Evolutionary conservation across 306 rosid species (phyloP).

Genomic region (Quercus parvula): DNA sequence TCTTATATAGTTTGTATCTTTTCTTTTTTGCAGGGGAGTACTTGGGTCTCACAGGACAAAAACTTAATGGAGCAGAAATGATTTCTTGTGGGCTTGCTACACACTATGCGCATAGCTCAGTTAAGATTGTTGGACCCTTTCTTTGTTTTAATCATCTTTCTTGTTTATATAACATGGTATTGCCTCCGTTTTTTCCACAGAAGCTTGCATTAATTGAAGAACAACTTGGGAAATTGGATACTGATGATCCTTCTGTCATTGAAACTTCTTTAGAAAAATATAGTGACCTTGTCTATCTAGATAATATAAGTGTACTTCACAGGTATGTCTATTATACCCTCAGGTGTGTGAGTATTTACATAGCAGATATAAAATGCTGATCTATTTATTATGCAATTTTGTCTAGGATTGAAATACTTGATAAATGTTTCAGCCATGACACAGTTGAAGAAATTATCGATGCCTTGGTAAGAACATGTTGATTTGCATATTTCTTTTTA

Average conservation of each 20-base stretch:
- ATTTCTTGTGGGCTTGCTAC: too few relatives aligned
- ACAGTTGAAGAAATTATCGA: constrained; percentile 88
- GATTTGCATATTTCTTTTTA: not conserved
- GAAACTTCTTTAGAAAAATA: constrained; percentile 75
- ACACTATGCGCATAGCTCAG: constrained; percentile 45
- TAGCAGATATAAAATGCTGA: not conserved
- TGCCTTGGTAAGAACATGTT: constrained; percentile 55
- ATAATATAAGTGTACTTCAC: constrained; percentile 45
- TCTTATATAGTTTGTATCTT: too few relatives aligned
- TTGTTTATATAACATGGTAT: not conserved
- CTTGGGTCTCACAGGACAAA: too few relatives aligned
- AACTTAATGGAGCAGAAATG: too few relatives aligned
- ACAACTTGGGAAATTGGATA: constrained; percentile 64
- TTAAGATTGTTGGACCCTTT: constrained; percentile 41
- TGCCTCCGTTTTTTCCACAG: not conserved
- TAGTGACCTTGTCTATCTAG: constrained; percentile 59
- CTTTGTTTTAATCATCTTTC: constrained; percentile 3
- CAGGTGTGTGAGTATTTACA: too few relatives aligned
- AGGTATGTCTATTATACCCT: constrained; percentile 40
- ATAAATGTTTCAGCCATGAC: constrained; percentile 76
- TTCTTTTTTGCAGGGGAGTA: too few relatives aligned
- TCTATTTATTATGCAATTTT: constrained; percentile 14
- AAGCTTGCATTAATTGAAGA: constrained; percentile 67
- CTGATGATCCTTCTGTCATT: constrained; percentile 85
- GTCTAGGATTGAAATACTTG: constrained; percentile 65